Base-by-base conservation (phyloP, 2,329 filamentous ascomycete genomes). In the Nothomitra cinnamomea region DNA sequence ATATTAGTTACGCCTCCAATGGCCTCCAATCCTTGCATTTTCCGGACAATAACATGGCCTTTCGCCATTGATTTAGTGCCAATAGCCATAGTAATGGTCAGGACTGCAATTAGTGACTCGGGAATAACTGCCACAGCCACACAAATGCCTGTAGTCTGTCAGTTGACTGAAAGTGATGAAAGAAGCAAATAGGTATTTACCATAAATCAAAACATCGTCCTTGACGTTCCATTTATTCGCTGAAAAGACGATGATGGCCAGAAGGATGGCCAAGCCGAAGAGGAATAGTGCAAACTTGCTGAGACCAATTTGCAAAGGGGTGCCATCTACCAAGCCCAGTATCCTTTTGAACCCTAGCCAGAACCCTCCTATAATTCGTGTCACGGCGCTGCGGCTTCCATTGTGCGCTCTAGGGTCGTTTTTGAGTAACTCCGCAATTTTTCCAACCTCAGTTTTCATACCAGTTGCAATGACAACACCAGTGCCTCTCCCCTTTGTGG, bases 221-320 rank as follows among this genome's bases (percentile, higher is more conserved):
- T 70, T 66, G 36, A 66, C 64, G n/a, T 69, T 65, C 62, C 78
- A 80, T 1, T 72, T 60, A 64, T 83, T 85, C 53, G 81, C 77
- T 5, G 71, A 81, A 47, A 84, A 73, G 40, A 85, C 81, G 59
- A 86, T 78, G 58, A 86, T 76, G 7, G 81, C 81, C 57, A 81
- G 82, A 24, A 85, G 60, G 12, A 86, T 75, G 1, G 82, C 88
- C 51, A 87, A 76, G 48, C 74, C 80, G 62, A 94, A 94, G 1
- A 94, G 77, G 2, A 87, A 64, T 43, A 92, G 80, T 25, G 88
- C 87, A 61, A 95, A 82, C 67, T 89, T 87, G 69, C 84, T 87
- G 52, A 95, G 74, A 62, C 86, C 90, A 59, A 83, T 82, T 69
- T 94, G 87, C 47, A 95, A 72, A 0, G 88, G 88, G 1, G 88